phyloP scores from a whole-genome alignment of 2,329 filamentous ascomycete genomes.

The Trichoderma semiorbis region DNA sequence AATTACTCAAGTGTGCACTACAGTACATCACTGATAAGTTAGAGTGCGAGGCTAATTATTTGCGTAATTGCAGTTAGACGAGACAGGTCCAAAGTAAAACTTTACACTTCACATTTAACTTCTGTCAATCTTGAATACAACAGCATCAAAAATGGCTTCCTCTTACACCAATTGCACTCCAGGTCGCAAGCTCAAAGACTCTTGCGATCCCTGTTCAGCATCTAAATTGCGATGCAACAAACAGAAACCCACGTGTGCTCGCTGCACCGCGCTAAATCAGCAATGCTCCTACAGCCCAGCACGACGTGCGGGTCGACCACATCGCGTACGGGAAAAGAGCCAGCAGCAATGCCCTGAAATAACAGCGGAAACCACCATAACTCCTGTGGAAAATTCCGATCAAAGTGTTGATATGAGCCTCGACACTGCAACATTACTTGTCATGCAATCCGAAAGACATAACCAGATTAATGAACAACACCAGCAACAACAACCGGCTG shows the following conservation, averaged over 20 bases:
- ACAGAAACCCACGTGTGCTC: background rate
- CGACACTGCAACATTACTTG: background rate
- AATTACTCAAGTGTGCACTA: background rate
- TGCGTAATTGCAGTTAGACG: background rate
- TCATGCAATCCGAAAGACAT: background rate
- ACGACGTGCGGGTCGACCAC: background rate
- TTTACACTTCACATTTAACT: background rate
- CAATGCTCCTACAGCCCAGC: background rate
- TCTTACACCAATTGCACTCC: background rate
- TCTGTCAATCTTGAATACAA: background rate
- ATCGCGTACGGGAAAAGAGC: background rate
- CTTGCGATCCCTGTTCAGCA: background rate
- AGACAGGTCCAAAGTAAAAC: background rate
- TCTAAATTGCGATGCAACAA: background rate
- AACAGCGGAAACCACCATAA: background rate
- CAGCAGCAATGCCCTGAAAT: background rate
- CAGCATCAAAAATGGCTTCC: background rate
- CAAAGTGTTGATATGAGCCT: background rate
- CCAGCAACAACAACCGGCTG: background rate
- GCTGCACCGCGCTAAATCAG: background rate
- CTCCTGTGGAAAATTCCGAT: background rate
- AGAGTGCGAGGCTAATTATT: background rate
- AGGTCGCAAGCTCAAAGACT: background rate
- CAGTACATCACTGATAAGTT: background rate
- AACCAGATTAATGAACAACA: background rate